Base-by-base conservation (phyloP, 768 basidiomycete genomes). In the Filobasidium floriforme region DNA sequence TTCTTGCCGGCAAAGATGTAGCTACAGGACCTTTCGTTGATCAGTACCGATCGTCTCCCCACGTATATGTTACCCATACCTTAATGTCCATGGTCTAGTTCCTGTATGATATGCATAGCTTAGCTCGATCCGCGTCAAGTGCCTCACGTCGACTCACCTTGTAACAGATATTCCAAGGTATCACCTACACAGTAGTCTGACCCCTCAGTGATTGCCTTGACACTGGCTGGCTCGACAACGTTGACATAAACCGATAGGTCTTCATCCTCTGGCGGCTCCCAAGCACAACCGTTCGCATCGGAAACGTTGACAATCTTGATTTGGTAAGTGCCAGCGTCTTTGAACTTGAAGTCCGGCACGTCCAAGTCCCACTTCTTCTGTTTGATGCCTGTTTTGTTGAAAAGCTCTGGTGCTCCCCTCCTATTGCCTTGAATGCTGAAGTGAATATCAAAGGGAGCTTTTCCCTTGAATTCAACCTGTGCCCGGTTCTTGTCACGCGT, bases 201-300 rank as follows among this genome's bases (percentile, higher is more conserved):
- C 65, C 85, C 83, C 65, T 87, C 81, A 71, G 89, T 88, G 70
- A 92, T 85, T 6, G 94, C 88, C 55, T 91, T 83, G 63, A 99
- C 92, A 14, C 90, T 86, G 10, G 96, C 96, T 0, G 90, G 90
- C 79, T 99, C 96, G 1, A 92, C 90, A n/a, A 98, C 92, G 71
- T 97, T 91, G 14, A 92, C 84, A 22, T 65, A 12, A 49, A 49
- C 65, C n/a, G 70, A 68, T 4, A 37, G 32, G 28, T 65, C 66
- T 32, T 76, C 85, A 67, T 89, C 85, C 15, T 88, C 81, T 41
- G 83, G 81, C 15, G 85, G 84, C 64, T 90, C 87, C 60, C 68
- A 69, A 7, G 86, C 87, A 78, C 96, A 98, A 40, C 83, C 85
- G 5, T 88, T 89, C 18, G 88, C 83, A 79, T 99, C 96, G 14